phyloP scores from a whole-genome alignment of 208 protist genomes.

The Naegleria gruberi region DNA sequence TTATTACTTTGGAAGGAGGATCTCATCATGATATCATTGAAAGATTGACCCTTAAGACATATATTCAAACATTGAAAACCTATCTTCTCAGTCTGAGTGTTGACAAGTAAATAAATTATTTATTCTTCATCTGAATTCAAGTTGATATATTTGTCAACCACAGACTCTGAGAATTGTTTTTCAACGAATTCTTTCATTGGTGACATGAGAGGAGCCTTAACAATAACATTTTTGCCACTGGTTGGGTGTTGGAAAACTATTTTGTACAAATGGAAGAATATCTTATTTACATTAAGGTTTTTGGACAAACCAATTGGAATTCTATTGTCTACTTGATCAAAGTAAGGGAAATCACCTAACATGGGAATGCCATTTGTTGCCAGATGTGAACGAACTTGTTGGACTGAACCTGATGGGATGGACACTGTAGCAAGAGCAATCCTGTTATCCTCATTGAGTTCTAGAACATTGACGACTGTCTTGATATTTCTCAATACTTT shows the following conservation, averaged over 20 bases:
- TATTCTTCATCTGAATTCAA: neutral
- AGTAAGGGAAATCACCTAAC: neutral
- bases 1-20: neutral
- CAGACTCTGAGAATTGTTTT: neutral
- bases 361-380: neutral
- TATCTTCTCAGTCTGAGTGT: neutral
- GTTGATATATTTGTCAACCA: neutral
- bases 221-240: neutral
- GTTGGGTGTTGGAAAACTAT: neutral
- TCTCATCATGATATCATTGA: slow-evolving; percentile 19
- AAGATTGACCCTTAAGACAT: neutral
- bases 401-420: neutral
- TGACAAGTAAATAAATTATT: neutral
- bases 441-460: neutral
- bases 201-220: neutral
- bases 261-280: neutral
- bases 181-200: neutral
- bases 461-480: neutral
- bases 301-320: neutral
- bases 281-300: neutral
- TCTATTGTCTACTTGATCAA: neutral
- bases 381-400: neutral
- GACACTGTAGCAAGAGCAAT: neutral
- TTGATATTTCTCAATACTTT: neutral
- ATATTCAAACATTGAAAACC: neutral